A percentile compares a stretch with the other conserved stretches of the same genome.
Evolutionary conservation across 139 green algal species (phyloP).

Genomic region (Zygnema cylindricum): DNA sequence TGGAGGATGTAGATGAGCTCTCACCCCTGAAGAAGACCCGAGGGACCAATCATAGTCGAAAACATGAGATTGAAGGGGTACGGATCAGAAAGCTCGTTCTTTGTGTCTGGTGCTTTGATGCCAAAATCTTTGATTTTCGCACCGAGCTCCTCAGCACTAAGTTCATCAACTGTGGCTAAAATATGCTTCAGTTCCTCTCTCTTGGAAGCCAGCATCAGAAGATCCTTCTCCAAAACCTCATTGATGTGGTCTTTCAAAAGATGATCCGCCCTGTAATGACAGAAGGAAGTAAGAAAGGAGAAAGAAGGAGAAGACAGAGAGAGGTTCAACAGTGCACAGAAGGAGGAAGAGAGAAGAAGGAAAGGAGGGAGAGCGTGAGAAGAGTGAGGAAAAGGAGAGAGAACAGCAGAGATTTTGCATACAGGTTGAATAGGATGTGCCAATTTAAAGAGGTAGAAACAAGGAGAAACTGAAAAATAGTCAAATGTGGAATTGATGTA

Average conservation of each 20-base stretch:
- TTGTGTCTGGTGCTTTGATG: conserved; percentile 90
- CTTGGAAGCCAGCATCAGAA: conserved; percentile 68
- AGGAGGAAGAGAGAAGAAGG: too few relatives aligned
- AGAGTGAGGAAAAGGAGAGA: neutral
- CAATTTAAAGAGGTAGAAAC: too few relatives aligned
- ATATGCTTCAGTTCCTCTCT: conserved; percentile 74
- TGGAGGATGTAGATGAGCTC: neutral
- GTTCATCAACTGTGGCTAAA: conserved; percentile 85
- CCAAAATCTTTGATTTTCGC: conserved; percentile 79
- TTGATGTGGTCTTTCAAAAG: conserved; percentile 89
- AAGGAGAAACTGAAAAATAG: too few relatives aligned
- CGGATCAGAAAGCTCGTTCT: conserved; percentile 87
- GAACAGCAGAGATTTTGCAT: neutral
- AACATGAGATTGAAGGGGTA: conserved; percentile 99
- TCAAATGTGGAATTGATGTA: too few relatives aligned
- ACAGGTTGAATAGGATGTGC: too few relatives aligned
- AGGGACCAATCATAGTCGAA: conserved; percentile 67
- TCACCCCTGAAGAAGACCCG: conserved; percentile 40
- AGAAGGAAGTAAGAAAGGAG: too few relatives aligned
- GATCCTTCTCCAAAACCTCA: conserved; percentile 83
- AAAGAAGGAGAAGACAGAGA: too few relatives aligned
- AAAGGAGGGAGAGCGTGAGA: too few relatives aligned
- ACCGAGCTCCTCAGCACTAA: conserved; percentile 79
- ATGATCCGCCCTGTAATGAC: conserved; percentile 92
- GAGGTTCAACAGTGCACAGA: too few relatives aligned